Percentiles rank a stretch among this genome's conserved stretches.
These are phyloP conservation scores for Pleurotus giganteus DNA, from an alignment of 768 basidiomycete genomes.

Conservation along the genomic window DNA sequence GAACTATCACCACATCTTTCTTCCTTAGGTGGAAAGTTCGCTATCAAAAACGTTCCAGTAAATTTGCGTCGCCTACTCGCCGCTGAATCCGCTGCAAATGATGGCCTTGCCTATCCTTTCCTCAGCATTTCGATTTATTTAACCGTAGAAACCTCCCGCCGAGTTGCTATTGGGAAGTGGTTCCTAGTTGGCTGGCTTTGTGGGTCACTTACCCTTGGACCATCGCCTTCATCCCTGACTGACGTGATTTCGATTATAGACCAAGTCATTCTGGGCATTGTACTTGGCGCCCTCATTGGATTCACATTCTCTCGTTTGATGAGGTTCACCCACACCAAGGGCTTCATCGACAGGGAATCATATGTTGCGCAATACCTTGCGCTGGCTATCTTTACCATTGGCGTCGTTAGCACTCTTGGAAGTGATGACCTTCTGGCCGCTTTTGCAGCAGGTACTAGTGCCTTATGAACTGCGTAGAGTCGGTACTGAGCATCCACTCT, in stretches of 20 bases:
- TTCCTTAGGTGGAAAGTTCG: conserved; percentile 65
- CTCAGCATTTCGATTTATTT: conserved; percentile 85
- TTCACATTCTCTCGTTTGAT: conserved; percentile 69
- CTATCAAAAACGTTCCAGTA: conserved; percentile 63
- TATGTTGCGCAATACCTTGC: conserved; percentile 85
- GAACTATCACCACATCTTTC: neutral
- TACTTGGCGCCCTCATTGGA: conserved; percentile 59
- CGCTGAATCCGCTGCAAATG: conserved; percentile 93
- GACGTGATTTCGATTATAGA: neutral
- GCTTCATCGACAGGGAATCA: conserved; percentile 77
- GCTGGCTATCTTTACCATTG: conserved; percentile 72
- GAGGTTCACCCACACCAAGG: conserved; percentile 60
- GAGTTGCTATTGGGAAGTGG: conserved; percentile 79
- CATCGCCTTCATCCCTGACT: conserved; percentile 4
- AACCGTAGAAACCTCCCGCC: conserved; percentile 60
- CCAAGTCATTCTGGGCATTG: conserved; percentile 20
- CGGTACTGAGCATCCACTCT: neutral
- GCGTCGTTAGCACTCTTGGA: conserved; percentile 75
- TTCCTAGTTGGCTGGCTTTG: conserved; percentile 83
- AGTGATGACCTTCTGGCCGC: conserved; percentile 88
- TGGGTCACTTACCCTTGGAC: conserved; percentile 27
- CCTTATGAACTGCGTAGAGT: too few species aligned
- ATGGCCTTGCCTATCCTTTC: conserved; percentile 94
- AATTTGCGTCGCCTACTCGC: conserved; percentile 80
- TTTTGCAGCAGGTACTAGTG: conserved; percentile 82